Evolutionary conservation across 129 eudicot species (phyloP).

Genomic region (Lactuca saligna): DNA sequence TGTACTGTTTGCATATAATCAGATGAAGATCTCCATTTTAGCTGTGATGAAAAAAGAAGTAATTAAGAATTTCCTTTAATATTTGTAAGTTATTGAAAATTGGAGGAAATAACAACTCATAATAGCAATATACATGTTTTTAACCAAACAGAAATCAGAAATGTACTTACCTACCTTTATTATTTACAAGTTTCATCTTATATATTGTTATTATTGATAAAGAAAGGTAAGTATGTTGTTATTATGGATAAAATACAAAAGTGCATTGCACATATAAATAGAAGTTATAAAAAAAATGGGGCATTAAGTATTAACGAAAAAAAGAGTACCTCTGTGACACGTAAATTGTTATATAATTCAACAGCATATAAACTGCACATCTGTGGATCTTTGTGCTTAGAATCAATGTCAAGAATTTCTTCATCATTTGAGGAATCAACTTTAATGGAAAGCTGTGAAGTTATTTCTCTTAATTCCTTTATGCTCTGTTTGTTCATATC

Average conservation of each 20-base stretch:
- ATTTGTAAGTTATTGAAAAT: too few relatives aligned
- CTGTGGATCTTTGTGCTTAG: conserved; percentile 68
- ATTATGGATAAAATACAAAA: background rate
- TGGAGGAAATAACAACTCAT: too few relatives aligned
- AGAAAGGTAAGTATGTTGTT: too few relatives aligned
- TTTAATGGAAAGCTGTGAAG: conserved; percentile 32
- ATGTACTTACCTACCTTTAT: too few relatives aligned
- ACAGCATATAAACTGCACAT: conserved; percentile 85
- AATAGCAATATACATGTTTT: too few relatives aligned
- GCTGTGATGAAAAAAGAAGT: conserved; percentile 55
- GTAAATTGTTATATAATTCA: conserved; percentile 55
- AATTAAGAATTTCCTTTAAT: background rate
- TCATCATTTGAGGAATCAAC: conserved; percentile 37
- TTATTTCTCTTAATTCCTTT: conserved; percentile 43
- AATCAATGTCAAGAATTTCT: conserved; percentile 60
- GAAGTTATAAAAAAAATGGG: conserved; percentile 1
- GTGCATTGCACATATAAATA: background rate
- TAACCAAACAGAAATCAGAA: too few relatives aligned
- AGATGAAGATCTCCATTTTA: conserved; percentile 57
- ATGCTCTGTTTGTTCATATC: conserved; percentile 41
- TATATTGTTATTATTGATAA: too few relatives aligned
- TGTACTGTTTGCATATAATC: conserved; percentile 83
- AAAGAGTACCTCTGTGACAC: conserved; percentile 69
- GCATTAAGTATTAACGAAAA: background rate
- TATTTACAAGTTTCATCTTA: too few relatives aligned